phyloP scores from a whole-genome alignment of 2,329 filamentous ascomycete species.

The Botrytis medusae region DNA sequence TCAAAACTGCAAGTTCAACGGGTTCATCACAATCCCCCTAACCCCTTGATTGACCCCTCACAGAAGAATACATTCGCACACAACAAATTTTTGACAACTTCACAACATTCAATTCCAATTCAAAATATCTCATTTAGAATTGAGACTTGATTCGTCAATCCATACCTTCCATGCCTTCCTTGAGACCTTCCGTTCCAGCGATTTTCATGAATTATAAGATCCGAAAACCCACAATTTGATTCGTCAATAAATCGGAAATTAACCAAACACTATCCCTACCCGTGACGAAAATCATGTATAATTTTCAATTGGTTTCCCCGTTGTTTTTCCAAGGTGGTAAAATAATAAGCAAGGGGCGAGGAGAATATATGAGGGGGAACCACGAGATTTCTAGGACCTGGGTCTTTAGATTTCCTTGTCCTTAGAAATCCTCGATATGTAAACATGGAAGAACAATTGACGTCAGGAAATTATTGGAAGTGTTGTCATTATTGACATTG shows the following conservation, averaged over 20 bases:
- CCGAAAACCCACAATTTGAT: background rate
- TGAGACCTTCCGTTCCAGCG: background rate
- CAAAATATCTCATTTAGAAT: conserved; percentile 3
- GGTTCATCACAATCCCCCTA: conserved; percentile 9
- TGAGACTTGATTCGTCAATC: conserved; percentile 3
- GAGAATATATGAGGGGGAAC: background rate
- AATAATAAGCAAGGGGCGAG: background rate
- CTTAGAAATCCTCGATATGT: background rate
- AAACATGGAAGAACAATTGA: conserved; percentile 4
- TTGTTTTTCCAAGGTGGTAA: conserved; percentile 10
- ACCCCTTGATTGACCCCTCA: conserved; percentile 2
- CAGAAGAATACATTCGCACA: background rate
- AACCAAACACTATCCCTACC: background rate
- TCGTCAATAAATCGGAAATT: conserved; percentile 15
- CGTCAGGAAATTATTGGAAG: conserved; percentile 2
- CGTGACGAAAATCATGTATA: background rate
- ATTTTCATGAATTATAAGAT: background rate
- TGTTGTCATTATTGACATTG: background rate
- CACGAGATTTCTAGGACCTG: conserved; percentile 1
- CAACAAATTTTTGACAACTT: background rate
- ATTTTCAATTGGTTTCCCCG: background rate
- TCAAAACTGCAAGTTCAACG: background rate
- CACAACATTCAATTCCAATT: background rate
- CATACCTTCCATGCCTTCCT: background rate
- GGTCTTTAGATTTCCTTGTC: background rate